Conservation (phyloP, 23 red algal genomes). For the Gracilaria caudata region DNA sequence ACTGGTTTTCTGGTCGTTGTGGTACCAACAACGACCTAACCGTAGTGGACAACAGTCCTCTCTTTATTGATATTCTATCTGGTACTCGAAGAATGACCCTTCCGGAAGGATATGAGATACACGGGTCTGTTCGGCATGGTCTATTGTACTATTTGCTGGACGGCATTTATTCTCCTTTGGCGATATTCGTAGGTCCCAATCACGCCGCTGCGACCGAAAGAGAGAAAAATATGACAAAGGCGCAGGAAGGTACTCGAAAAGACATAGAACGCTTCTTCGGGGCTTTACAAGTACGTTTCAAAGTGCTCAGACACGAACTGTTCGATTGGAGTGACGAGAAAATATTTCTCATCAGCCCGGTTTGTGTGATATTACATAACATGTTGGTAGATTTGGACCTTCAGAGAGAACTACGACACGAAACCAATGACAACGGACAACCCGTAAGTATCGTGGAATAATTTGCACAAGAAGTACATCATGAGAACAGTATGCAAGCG, state of each 20-base stretch:
- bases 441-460: neutral
- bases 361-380: constrained; percentile 63
- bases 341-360: constrained; percentile 22
- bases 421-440: constrained; percentile 10
- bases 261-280: constrained; percentile 42
- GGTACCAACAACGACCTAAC: constrained; percentile 49
- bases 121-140: neutral
- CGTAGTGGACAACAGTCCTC: constrained; percentile 31
- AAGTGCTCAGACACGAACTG: constrained; percentile 11
- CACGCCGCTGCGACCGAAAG: constrained; percentile 1
- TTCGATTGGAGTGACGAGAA: constrained; percentile 11
- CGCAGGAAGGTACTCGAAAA: constrained; percentile 31
- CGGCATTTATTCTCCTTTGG: constrained; percentile 41
- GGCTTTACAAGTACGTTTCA: constrained; percentile 26
- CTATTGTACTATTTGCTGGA: constrained; percentile 35
- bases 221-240: constrained; percentile 10
- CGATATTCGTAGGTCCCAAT: constrained; percentile 30
- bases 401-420: constrained; percentile 11
- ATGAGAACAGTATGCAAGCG: neutral
- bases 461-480: neutral
- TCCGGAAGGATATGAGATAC: constrained; percentile 41
- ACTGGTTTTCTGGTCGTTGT: constrained; percentile 31
- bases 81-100: neutral
- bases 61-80: constrained; percentile 44
- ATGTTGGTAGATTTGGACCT: constrained; percentile 49